A percentile compares a stretch with the other conserved stretches of the same genome.
These are phyloP conservation scores for Penicillium sp. DNA, from an alignment of 2,329 filamentous ascomycete genomes.

Conservation along the genomic window DNA sequence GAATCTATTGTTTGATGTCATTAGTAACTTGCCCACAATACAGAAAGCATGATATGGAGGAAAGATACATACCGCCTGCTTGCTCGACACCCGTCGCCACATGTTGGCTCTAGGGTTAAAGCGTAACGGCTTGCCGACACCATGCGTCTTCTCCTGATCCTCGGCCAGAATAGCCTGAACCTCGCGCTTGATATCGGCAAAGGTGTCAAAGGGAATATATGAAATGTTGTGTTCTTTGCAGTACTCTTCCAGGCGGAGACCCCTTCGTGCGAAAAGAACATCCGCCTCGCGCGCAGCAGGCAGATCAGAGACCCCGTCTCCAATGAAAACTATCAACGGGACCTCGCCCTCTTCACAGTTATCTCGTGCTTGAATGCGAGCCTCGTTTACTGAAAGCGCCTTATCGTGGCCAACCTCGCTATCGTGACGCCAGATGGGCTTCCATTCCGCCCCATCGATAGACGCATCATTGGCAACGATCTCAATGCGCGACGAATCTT, in stretches of 20 bases:
- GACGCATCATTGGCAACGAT: conserved; percentile 66
- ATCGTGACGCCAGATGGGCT: conserved; percentile 64
- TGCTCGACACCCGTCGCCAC: conserved; percentile 61
- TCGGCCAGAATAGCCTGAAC: conserved; percentile 56
- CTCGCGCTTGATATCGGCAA: conserved; percentile 61
- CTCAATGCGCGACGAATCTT: conserved; percentile 56
- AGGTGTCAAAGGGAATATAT: conserved; percentile 62
- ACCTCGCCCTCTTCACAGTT: conserved; percentile 58
- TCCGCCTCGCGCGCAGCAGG: conserved; percentile 64
- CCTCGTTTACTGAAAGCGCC: conserved; percentile 60
- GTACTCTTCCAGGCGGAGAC: conserved; percentile 62
- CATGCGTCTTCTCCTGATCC: conserved; percentile 59
- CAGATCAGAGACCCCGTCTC: conserved; percentile 65
- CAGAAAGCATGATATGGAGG: conserved; percentile 20
- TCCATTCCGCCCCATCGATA: conserved; percentile 59
- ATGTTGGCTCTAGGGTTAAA: conserved; percentile 68
- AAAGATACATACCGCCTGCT: conserved; percentile 45
- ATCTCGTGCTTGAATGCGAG: conserved; percentile 51
- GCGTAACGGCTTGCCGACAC: conserved; percentile 54
- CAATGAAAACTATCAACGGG: conserved; percentile 66
- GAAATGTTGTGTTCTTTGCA: conserved; percentile 59
- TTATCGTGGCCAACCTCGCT: conserved; percentile 65
- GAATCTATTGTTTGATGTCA: conserved; percentile 30
- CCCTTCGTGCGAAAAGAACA: conserved; percentile 64
- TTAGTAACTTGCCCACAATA: background rate